phyloP scores from a whole-genome alignment of 1,284 basidiomycete species.

The Ganoderma sp. region DNA sequence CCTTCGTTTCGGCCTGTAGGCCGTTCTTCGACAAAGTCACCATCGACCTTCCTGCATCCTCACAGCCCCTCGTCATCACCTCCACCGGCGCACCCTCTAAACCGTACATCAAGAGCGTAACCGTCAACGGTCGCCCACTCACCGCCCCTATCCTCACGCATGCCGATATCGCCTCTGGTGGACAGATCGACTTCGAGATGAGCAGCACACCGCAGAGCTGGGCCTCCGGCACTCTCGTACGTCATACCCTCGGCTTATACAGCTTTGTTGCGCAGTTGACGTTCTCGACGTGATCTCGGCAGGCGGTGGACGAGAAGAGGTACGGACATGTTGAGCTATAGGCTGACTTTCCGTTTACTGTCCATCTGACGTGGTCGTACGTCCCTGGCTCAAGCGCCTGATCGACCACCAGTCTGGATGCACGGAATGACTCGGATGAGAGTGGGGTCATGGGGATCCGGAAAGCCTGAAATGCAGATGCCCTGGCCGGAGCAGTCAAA shows the following conservation, averaged over 20 bases:
- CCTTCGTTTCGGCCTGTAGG: constrained; percentile 38
- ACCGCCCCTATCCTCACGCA: constrained; percentile 60
- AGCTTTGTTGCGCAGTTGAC: too few species aligned
- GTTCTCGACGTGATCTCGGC: background rate
- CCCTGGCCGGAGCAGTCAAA: too few species aligned
- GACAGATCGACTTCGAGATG: constrained; percentile 70
- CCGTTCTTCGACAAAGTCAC: constrained; percentile 74
- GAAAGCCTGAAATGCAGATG: too few species aligned
- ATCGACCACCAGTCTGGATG: background rate
- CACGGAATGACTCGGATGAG: too few species aligned
- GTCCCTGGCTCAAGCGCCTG: background rate
- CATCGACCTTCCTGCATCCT: constrained; percentile 37
- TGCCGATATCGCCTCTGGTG: constrained; percentile 60
- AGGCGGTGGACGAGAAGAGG: background rate
- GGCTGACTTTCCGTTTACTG: background rate
- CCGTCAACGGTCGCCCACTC: constrained; percentile 54
- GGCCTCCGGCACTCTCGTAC: constrained; percentile 35
- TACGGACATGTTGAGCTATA: background rate
- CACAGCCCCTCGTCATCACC: constrained; percentile 52
- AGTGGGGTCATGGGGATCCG: too few species aligned
- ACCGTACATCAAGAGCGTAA: constrained; percentile 64
- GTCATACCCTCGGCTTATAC: constrained; percentile 7
- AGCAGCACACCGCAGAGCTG: constrained; percentile 50
- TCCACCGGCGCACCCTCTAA: constrained; percentile 60
- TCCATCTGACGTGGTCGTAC: background rate